These are phyloP conservation scores for Xylariaceae sp. DNA, from an alignment of 2,329 filamentous ascomycete species.

Conservation along the genomic window DNA sequence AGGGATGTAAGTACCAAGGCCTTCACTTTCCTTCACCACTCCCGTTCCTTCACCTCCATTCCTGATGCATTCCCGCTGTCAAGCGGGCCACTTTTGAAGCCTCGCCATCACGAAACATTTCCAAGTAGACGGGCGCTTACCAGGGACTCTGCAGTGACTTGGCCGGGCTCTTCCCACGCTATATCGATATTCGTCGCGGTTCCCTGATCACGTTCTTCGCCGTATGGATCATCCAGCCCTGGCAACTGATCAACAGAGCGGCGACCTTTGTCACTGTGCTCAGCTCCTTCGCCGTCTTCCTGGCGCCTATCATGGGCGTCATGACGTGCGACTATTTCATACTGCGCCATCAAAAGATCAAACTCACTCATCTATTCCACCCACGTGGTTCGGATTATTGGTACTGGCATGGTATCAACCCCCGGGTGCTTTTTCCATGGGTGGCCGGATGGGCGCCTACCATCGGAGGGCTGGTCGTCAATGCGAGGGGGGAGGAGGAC, in stretches of 20 bases:
- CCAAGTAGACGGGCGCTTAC: neutral
- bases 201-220: constrained; percentile 17
- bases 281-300: constrained; percentile 30
- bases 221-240: constrained; percentile 18
- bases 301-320: constrained; percentile 26
- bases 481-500: constrained; percentile 19
- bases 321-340: constrained; percentile 28
- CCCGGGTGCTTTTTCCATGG: constrained; percentile 32
- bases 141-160: constrained; percentile 9
- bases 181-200: constrained; percentile 19
- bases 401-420: constrained; percentile 33
- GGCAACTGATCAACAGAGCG: constrained; percentile 19
- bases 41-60: no score
- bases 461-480: constrained; percentile 30
- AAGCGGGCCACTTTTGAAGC: no score
- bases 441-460: constrained; percentile 34
- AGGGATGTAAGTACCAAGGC: constrained; percentile 16
- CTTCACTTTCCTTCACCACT: no score
- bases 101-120: no score
- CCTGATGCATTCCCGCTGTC: no score
- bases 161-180: constrained; percentile 14
- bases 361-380: constrained; percentile 26
- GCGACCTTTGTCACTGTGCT: constrained; percentile 19
- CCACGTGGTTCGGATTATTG: constrained; percentile 29
- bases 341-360: constrained; percentile 23